Percentiles rank a stretch among this genome's conserved stretches.
These are phyloP conservation scores for Quercus aquifolioides DNA, from an alignment of 306 rosid genomes.

Conservation along the genomic window DNA sequence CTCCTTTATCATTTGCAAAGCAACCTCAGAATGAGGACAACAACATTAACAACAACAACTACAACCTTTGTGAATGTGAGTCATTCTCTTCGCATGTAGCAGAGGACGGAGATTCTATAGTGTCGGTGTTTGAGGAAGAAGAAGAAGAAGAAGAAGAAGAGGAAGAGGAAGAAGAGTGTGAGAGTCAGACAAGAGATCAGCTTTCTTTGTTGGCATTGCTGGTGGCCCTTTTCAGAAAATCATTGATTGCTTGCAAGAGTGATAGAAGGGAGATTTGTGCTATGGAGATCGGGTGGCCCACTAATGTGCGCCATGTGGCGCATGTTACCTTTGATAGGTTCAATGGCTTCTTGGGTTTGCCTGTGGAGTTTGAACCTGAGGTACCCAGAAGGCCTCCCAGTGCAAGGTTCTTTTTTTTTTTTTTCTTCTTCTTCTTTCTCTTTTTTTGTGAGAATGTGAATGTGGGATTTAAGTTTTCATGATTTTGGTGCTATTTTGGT, in stretches of 20 bases:
- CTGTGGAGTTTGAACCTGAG: constrained; percentile 86
- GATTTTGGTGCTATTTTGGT: not conserved
- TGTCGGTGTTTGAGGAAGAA: constrained; percentile 23
- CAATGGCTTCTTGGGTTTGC: constrained; percentile 94
- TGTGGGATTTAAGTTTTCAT: not conserved
- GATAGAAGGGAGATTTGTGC: constrained; percentile 42
- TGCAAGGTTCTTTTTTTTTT: constrained; percentile 57
- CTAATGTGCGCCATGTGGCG: constrained; percentile 86
- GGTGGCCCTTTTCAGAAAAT: constrained; percentile 60
- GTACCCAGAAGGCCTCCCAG: constrained; percentile 90
- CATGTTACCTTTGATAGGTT: constrained; percentile 94
- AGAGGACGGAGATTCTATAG: constrained; percentile 21
- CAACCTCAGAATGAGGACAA: constrained; percentile 30
- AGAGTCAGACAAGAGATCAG: constrained; percentile 34
- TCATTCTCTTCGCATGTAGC: constrained; percentile 25
- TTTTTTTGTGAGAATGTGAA: not conserved
- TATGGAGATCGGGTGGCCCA: constrained; percentile 82
- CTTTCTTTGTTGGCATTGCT: constrained; percentile 53
- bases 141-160: constrained; percentile 5
- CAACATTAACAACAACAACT: not conserved
- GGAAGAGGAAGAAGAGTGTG: constrained; percentile 21
- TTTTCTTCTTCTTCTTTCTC: not conserved
- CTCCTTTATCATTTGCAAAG: constrained; percentile 9
- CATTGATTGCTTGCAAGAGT: constrained; percentile 46
- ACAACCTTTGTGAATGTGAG: constrained; percentile 10